These are phyloP conservation scores for Diplodia intermedia DNA, from an alignment of 2,329 filamentous ascomycete species.

Conservation along the genomic window DNA sequence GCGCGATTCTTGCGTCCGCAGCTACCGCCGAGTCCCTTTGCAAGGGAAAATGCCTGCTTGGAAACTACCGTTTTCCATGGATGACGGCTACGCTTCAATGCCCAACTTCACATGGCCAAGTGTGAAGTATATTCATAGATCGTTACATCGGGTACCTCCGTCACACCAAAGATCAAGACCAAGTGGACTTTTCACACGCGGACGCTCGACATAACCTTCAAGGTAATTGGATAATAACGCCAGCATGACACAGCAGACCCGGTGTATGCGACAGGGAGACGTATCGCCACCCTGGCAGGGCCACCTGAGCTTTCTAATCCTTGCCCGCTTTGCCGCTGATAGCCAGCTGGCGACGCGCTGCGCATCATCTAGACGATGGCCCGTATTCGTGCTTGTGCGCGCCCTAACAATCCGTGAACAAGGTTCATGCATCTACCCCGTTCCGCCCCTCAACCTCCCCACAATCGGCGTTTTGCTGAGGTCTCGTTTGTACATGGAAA, in stretches of 20 bases:
- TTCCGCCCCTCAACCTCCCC: conserved; percentile 2
- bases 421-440: background rate
- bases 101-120: no score
- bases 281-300: background rate
- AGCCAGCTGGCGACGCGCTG: background rate
- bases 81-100: no score
- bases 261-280: background rate
- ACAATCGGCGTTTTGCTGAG: conserved; percentile 20
- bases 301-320: background rate
- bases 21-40: no score
- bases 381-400: background rate
- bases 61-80: no score
- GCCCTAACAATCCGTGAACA: background rate
- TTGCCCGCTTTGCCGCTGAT: background rate
- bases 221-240: background rate
- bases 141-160: no score
- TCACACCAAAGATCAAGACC: no score
- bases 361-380: background rate
- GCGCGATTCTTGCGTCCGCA: no score
- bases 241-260: background rate
- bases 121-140: no score
- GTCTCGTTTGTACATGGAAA: conserved; percentile 26
- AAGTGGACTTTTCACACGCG: background rate
- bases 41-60: no score
- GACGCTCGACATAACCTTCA: background rate